phyloP scores from a whole-genome alignment of 441 rosid genomes.

The Jatropha multifida region DNA sequence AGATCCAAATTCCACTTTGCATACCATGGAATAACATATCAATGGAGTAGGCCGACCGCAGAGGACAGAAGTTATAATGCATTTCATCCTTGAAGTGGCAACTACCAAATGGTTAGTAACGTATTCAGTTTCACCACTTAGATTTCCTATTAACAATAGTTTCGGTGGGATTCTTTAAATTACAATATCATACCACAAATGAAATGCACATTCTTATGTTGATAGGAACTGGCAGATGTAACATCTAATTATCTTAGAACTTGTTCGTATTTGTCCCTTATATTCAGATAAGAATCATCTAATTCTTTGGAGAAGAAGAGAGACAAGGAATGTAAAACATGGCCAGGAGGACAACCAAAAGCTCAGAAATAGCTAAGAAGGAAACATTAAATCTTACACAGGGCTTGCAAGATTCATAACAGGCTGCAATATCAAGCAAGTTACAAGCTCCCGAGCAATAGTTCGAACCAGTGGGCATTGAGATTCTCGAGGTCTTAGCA shows the following conservation, averaged over 20 bases:
- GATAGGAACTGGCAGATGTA: constrained; percentile 7
- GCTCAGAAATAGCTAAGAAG: constrained; percentile 8
- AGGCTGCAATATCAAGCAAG: constrained; percentile 95
- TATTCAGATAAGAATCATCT: not conserved
- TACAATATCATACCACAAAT: not conserved
- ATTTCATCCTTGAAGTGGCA: not conserved
- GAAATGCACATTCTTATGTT: not conserved
- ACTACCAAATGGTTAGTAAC: not conserved
- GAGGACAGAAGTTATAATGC: not conserved
- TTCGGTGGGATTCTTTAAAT: not conserved
- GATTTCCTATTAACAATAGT: not conserved
- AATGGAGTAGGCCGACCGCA: too few species aligned
- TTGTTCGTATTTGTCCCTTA: not conserved
- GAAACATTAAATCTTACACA: constrained; percentile 49
- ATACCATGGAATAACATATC: too few species aligned
- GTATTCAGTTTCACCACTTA: not conserved
- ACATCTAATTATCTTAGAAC: constrained; percentile 5
- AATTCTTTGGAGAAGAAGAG: not conserved
- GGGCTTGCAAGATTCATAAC: constrained; percentile 84
- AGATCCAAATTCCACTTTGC: too few species aligned
- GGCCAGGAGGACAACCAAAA: not conserved
- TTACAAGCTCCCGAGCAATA: constrained; percentile 90
- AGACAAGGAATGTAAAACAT: not conserved
- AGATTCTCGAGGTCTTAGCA: constrained; percentile 87
- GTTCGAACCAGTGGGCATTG: constrained; percentile 86